These are phyloP conservation scores for Umbelopsis sp. DNA, from an alignment of 192 early-diverging fungal genomes.

Conservation along the genomic window DNA sequence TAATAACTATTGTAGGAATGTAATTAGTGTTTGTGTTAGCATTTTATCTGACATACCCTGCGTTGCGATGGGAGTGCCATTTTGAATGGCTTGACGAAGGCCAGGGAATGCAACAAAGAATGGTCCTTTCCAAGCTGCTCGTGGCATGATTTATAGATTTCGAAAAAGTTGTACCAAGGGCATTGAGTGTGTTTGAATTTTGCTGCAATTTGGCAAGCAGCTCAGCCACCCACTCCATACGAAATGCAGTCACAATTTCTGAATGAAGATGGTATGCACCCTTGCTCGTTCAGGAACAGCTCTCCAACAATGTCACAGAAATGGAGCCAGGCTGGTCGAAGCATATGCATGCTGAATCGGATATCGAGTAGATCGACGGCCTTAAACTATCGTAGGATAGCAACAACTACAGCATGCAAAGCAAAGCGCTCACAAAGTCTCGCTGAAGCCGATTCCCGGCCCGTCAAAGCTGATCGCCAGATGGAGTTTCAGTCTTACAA, in stretches of 20 bases:
- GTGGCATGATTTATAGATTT: slow-evolving; percentile 44
- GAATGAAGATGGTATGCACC: not conserved
- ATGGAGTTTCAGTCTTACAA: slow-evolving; percentile 2
- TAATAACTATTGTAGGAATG: not conserved
- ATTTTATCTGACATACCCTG: slow-evolving; percentile 28
- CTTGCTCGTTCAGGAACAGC: not conserved
- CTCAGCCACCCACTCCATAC: not conserved
- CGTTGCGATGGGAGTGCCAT: slow-evolving; percentile 58
- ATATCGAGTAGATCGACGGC: not conserved
- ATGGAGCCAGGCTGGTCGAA: not conserved
- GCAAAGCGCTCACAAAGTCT: slow-evolving; percentile 8
- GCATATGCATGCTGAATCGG: not conserved
- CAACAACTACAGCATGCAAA: not conserved
- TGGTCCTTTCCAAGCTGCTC: slow-evolving; percentile 74
- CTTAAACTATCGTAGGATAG: not conserved
- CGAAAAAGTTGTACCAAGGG: not conserved
- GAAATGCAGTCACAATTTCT: not conserved
- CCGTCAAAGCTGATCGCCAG: slow-evolving; percentile 12
- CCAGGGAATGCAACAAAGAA: slow-evolving; percentile 60
- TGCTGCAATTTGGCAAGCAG: not conserved
- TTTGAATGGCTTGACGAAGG: slow-evolving; percentile 59
- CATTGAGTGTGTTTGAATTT: not conserved
- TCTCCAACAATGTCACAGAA: not conserved
- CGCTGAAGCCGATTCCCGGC: slow-evolving; percentile 17
- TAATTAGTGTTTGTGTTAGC: too few species aligned